Evolutionary conservation across 192 early-diverging fungal species (phyloP).

Genomic region (Allomyces arbusculus): DNA sequence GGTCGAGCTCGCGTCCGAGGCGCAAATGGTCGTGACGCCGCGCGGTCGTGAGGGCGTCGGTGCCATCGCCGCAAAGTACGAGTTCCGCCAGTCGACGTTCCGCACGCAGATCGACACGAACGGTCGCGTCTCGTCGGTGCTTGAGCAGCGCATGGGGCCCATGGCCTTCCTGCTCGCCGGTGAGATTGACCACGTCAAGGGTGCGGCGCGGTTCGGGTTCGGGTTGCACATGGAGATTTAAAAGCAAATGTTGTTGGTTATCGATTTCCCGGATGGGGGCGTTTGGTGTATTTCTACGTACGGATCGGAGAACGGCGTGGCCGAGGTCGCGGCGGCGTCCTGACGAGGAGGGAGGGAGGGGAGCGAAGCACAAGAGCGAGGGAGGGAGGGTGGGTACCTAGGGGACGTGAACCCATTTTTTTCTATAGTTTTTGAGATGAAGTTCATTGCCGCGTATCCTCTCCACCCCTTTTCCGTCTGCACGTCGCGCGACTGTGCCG

Average conservation of each 20-base stretch:
- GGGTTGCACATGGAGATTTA: constrained; percentile 3
- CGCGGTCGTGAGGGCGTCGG: constrained; percentile 75
- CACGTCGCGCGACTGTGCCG: too few relatives aligned
- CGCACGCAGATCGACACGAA: constrained; percentile 79
- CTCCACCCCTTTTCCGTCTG: too few relatives aligned
- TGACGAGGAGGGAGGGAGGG: too few relatives aligned
- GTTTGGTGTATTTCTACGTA: constrained; percentile 17
- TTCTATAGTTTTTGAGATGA: too few relatives aligned
- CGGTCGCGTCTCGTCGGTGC: constrained; percentile 64
- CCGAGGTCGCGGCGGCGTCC: constrained; percentile 64
- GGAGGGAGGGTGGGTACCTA: too few relatives aligned
- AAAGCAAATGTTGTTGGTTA: neutral
- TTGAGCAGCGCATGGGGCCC: constrained; percentile 91
- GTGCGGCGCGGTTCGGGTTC: constrained; percentile 7
- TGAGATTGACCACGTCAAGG: constrained; percentile 92
- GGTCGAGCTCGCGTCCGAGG: constrained; percentile 79
- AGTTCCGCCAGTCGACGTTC: constrained; percentile 77
- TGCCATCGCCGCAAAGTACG: constrained; percentile 92
- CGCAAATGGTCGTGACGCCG: constrained; percentile 49
- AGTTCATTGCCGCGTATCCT: too few relatives aligned
- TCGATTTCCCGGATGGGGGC: constrained; percentile 4
- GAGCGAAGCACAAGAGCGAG: too few relatives aligned
- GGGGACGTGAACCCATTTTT: too few relatives aligned
- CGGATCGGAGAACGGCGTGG: constrained; percentile 63
- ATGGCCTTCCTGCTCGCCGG: constrained; percentile 74